Evolutionary conservation across 805 yeast species (phyloP), one percentile per base, ranked within the genome.

Genomic region (Saccharomycopsis sp.): DNA sequence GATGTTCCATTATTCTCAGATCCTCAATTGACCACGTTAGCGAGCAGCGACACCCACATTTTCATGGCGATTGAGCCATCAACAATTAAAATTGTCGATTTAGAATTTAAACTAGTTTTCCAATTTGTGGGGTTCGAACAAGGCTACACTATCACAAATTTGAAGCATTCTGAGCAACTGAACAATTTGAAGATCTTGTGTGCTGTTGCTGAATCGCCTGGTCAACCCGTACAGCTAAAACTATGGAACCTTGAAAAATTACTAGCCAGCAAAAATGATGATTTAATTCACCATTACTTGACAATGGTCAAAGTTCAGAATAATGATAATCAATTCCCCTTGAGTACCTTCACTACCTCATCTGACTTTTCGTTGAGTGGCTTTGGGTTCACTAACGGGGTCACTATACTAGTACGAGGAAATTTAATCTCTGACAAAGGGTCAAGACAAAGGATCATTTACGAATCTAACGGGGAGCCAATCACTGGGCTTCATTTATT

Each of bases 391-490:
- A 81, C 89, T 11, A 82, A 88, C 59, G 98, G 98, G 2, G 71
- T 78, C 17, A 87, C 89, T 2, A 66, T 89, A 2, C 64, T 89
- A 4, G 75, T 89, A 0, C 66, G 97, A 51, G 98, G 98, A 6
- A 97, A 93, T 60, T 61, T 93, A 26, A 53, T 86, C 4, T 77
- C 88, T 54, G 98, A 93, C 57, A 67, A 95, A 47, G 97, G 97
- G 0, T 79, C 95, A 7, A 75, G 93, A 52, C 97, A 90, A 56
- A 67, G 97, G 23, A 60, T 82, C 0, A 79, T 89, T 1, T 85
- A 79, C 57, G 85, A 82, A 47, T 75, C 80, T 41, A 62, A 63
- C 13, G 64, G 70, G 2, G 93, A 86, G 40, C 95, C 97, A 1
- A 72, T 93, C 16, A 90, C 97, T 0, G 82, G 85, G 0, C 62